phyloP scores from a whole-genome alignment of 345 rosid genomes.

The Ceriops tagal region DNA sequence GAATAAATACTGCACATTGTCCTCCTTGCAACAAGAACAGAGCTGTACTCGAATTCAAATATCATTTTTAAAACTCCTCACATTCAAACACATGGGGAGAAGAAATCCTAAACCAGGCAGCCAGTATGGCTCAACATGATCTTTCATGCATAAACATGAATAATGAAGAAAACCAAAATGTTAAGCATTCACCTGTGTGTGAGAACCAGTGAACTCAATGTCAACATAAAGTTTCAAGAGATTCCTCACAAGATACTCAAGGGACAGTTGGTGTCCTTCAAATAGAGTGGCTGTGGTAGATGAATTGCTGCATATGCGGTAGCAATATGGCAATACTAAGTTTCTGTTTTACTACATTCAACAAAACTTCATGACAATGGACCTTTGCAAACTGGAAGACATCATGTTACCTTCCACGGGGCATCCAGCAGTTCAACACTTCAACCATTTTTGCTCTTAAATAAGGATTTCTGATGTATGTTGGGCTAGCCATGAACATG shows the following conservation, averaged over 20 bases:
- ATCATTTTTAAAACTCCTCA: no score
- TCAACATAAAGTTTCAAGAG: constrained; percentile 98
- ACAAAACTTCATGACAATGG: background rate
- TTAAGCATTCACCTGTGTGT: constrained; percentile 71
- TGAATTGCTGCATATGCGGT: constrained; percentile 60
- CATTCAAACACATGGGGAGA: no score
- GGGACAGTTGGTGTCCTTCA: constrained; percentile 92
- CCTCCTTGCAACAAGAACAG: no score
- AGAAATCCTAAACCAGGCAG: no score
- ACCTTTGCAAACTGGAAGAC: constrained; percentile 4
- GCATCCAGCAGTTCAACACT: constrained; percentile 99
- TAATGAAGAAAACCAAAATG: background rate
- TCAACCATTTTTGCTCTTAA: constrained; percentile 99
- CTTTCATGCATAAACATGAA: background rate
- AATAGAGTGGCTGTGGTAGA: constrained; percentile 75
- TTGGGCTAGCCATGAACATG: constrained; percentile 96
- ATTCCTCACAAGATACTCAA: constrained; percentile 92
- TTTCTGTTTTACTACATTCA: background rate
- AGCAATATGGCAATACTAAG: constrained; percentile 5
- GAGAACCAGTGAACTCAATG: constrained; percentile 98
- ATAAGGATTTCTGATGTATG: constrained; percentile 84
- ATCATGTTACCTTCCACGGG: constrained; percentile 64
- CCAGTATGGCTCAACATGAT: background rate
- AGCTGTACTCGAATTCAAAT: no score
- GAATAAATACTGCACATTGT: no score